phyloP scores from a whole-genome alignment of 106 monocot genomes.

The Dioscorea zingiberensis region DNA sequence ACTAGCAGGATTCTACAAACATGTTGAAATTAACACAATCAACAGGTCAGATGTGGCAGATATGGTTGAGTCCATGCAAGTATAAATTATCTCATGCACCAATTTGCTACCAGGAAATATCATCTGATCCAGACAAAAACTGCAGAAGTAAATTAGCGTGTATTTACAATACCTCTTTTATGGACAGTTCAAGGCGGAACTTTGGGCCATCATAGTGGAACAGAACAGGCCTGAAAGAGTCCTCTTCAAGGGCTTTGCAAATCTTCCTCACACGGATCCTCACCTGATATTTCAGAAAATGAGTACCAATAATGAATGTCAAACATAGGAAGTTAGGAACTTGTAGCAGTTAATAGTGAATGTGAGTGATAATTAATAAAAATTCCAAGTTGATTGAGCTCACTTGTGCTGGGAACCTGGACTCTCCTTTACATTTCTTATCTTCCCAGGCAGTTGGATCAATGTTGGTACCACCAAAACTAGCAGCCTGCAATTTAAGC shows the following conservation, averaged over 20 bases:
- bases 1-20: too few relatives aligned
- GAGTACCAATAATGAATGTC: not conserved
- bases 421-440: conserved; percentile 86
- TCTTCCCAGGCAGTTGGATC: conserved; percentile 95
- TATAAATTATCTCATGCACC: not conserved
- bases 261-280: conserved; percentile 77
- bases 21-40: too few relatives aligned
- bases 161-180: conserved; percentile 56
- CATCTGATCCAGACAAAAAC: not conserved
- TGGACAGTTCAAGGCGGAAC: conserved; percentile 92
- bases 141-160: not conserved
- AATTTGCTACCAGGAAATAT: too few relatives aligned
- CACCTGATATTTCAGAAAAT: conserved; percentile 29
- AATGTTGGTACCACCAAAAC: conserved; percentile 89
- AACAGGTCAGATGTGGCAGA: too few relatives aligned
- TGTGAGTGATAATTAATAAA: too few relatives aligned
- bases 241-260: conserved; percentile 81
- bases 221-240: conserved; percentile 88
- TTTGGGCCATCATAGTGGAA: conserved; percentile 96
- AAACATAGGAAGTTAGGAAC: too few relatives aligned
- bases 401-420: conserved; percentile 91
- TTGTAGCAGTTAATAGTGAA: too few relatives aligned
- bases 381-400: not conserved
- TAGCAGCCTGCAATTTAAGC: conserved; percentile 46
- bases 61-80: too few relatives aligned